phyloP scores from a whole-genome alignment of 2,329 filamentous ascomycete genomes.

The Aaosphaeria arxii region DNA sequence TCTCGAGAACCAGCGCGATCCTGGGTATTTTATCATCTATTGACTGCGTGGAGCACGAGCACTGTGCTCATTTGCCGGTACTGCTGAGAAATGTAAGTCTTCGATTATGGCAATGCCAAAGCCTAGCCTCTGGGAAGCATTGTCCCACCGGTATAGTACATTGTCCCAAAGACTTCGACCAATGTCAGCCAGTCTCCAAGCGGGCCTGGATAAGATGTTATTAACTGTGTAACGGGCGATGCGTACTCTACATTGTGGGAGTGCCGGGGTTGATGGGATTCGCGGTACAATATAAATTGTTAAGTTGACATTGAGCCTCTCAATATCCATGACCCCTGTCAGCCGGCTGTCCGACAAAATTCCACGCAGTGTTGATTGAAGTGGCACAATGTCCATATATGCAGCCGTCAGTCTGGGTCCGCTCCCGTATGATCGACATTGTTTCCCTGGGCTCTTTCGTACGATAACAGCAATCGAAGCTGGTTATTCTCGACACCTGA shows the following conservation, averaged over 20 bases:
- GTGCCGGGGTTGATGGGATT: neutral
- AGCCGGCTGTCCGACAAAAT: neutral
- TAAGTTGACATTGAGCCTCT: neutral
- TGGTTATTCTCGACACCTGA: too few relatives aligned
- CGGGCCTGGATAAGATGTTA: neutral
- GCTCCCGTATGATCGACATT: too few relatives aligned
- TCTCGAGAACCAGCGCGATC: too few relatives aligned
- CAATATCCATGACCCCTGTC: neutral
- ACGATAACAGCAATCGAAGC: too few relatives aligned
- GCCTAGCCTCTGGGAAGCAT: too few relatives aligned
- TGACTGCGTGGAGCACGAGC: neutral
- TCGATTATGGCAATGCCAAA: too few relatives aligned
- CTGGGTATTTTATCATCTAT: too few relatives aligned
- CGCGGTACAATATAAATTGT: neutral
- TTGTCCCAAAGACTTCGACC: neutral
- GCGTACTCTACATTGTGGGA: neutral
- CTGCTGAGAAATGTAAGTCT: neutral
- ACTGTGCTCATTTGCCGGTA: neutral
- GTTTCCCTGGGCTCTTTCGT: too few relatives aligned
- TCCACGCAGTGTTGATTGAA: neutral
- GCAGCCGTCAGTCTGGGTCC: too few relatives aligned
- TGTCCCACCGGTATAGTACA: too few relatives aligned
- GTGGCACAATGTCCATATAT: too few relatives aligned
- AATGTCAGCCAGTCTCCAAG: neutral
- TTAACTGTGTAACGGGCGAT: neutral